Evolutionary conservation across 768 basidiomycete genomes (phyloP).

Genomic region (Calocybe cyanea): DNA sequence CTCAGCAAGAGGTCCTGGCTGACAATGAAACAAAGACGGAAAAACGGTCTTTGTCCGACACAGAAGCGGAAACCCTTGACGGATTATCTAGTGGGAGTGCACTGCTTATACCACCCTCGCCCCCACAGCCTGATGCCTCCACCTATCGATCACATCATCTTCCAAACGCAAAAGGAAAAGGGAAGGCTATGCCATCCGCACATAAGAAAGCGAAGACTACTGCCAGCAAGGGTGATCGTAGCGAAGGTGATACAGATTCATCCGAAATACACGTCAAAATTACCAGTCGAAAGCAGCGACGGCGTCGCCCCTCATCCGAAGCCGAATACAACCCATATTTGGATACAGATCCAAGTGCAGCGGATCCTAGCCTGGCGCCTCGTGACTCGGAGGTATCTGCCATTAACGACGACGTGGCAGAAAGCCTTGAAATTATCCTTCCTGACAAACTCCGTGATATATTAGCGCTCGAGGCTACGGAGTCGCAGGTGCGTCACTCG

Average conservation of each 20-base stretch:
- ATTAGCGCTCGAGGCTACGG: slow-evolving; percentile 54
- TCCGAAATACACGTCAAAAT: slow-evolving; percentile 30
- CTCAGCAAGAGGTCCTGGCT: not conserved
- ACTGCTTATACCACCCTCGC: slow-evolving; percentile 64
- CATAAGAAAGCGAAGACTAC: slow-evolving; percentile 52
- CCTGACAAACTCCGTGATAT: slow-evolving; percentile 64
- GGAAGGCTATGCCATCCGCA: slow-evolving; percentile 19
- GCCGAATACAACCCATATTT: slow-evolving; percentile 27
- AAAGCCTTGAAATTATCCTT: slow-evolving; percentile 52
- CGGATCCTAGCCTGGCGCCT: slow-evolving; percentile 27
- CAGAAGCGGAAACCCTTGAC: slow-evolving; percentile 23
- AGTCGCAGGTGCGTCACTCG: slow-evolving; percentile 32
- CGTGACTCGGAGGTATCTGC: slow-evolving; percentile 21
- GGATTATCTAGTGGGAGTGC: slow-evolving; percentile 1
- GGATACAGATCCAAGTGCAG: slow-evolving; percentile 32
- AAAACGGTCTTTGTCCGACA: slow-evolving; percentile 41
- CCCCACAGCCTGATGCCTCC: slow-evolving; percentile 42
- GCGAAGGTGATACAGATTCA: slow-evolving; percentile 19
- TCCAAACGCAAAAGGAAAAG: slow-evolving; percentile 36
- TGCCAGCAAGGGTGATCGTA: slow-evolving; percentile 23
- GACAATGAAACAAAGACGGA: slow-evolving; percentile 16
- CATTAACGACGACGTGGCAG: slow-evolving; percentile 19
- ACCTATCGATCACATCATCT: slow-evolving; percentile 17
- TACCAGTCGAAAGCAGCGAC: slow-evolving; percentile 23
- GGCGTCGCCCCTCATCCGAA: slow-evolving; percentile 16